Base-by-base conservation (phyloP, 441 rosid genomes). In the Adansonia grandidieri region DNA sequence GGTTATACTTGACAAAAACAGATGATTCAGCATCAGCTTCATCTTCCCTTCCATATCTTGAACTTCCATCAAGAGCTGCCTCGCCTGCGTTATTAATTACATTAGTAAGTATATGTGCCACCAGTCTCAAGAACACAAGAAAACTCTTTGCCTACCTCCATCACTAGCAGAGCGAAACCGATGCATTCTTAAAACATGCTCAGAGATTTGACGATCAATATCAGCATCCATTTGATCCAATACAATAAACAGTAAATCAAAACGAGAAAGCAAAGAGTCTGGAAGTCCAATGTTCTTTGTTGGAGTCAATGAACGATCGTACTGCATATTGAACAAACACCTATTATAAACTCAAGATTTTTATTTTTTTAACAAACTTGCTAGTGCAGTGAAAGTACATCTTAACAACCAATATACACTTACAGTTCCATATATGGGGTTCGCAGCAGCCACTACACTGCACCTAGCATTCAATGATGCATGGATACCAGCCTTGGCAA, bases 251-350 rank as follows among this genome's bases (percentile, higher is more conserved):
- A 96, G 86, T 57, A 96, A 81, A 87, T 96, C 99, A 84, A 96
- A 96, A 82, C 98, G 99, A 83, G 99, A 96, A 70, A 96, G 98
- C 87, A 96, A 84, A 11, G 99, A 96, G 87, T 96, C 99, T 75
- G 99, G 99, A 82, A 96, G 99, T 79, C 99, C 99, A 84, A 96
- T 96, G 86, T 96, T 96, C 88, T 96, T 96, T 44, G 99, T 96
- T 62, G 99, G 98, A 63, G 99, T 96, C 80, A 96, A 74, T 48
- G 99, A 96, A 74, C 98, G 96, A 73, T 96, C 99, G 85, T 96
- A 94, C 98, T 94, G 92, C 75, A 85, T 17, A 62, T 5, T 53
- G 75, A 85, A 73, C 62, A 74, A 63, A 77, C 70, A 37, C 76
- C 10, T 78, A 63, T 53, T 10, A 69, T 66, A 48, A 80, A 65